phyloP scores from a whole-genome alignment of 257 asterid genomes.

The Coffea canephora region DNA sequence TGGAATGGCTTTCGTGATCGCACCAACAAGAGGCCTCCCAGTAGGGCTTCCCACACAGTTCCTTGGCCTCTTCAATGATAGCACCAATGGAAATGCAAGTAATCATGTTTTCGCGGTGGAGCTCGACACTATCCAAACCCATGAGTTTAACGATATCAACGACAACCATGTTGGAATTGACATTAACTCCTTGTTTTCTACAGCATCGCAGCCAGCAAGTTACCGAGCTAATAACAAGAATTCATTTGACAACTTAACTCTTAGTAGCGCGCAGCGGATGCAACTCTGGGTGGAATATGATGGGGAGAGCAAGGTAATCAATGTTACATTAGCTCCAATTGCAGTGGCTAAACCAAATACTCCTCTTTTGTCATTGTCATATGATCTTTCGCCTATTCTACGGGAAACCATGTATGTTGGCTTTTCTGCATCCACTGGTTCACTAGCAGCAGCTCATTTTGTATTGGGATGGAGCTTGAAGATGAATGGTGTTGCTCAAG shows the following conservation, averaged over 20 bases:
- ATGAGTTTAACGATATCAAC: slow-evolving; percentile 12
- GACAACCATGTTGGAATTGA: slow-evolving; percentile 29
- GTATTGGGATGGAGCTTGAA: slow-evolving; percentile 65
- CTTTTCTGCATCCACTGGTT: slow-evolving; percentile 7
- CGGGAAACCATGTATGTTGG: no score
- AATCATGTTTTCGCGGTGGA: not conserved
- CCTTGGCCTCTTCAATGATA: slow-evolving; percentile 22
- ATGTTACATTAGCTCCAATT: not conserved
- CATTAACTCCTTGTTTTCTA: slow-evolving; percentile 13
- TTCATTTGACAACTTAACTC: not conserved
- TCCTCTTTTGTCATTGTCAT: no score
- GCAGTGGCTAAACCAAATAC: no score
- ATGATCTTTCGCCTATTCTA: no score
- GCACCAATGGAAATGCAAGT: slow-evolving; percentile 12
- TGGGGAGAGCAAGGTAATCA: not conserved
- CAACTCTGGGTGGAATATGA: slow-evolving; percentile 24
- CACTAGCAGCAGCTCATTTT: slow-evolving; percentile 40
- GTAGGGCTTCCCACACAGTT: not conserved
- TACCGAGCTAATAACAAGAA: not conserved
- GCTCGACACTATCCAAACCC: not conserved
- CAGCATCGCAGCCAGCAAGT: slow-evolving; percentile 11
- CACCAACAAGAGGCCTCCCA: slow-evolving; percentile 8
- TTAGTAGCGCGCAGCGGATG: slow-evolving; percentile 11
- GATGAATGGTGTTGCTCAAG: slow-evolving; percentile 29
- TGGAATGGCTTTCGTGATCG: not conserved